Conservation (phyloP, 305 asterid genomes). For the Fraxinus angustifolia region DNA sequence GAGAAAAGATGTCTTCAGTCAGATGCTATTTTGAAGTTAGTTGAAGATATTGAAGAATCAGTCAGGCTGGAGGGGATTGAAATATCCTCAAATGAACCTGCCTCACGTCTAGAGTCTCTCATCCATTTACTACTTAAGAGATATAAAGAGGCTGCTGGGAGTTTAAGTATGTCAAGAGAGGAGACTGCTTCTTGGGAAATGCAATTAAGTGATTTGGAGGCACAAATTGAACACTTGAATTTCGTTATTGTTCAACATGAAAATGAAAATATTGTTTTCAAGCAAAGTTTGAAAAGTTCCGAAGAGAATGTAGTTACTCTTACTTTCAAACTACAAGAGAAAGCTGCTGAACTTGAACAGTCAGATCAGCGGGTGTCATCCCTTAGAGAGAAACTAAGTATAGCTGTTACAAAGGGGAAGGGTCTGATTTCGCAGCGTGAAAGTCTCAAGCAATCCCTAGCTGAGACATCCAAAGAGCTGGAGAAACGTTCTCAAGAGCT, state of each 20-base stretch:
- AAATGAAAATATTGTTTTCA: slow-evolving; percentile 61
- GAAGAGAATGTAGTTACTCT: slow-evolving; percentile 47
- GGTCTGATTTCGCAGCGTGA: slow-evolving; percentile 92
- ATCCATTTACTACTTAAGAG: slow-evolving; percentile 57
- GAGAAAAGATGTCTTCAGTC: slow-evolving; percentile 46
- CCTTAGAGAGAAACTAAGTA: slow-evolving; percentile 91
- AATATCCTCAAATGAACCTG: slow-evolving; percentile 45
- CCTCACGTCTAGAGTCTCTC: slow-evolving; percentile 52
- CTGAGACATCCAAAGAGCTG: slow-evolving; percentile 69
- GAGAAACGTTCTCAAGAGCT: slow-evolving; percentile 76
- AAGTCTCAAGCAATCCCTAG: slow-evolving; percentile 79
- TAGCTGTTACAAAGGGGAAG: slow-evolving; percentile 96
- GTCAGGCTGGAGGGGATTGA: slow-evolving; percentile 46
- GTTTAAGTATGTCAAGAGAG: slow-evolving; percentile 39
- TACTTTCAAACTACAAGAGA: slow-evolving; percentile 53
- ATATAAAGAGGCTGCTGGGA: slow-evolving; percentile 51
- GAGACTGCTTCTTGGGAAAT: slow-evolving; percentile 41
- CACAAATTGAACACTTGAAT: slow-evolving; percentile 56
- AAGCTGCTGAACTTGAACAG: slow-evolving; percentile 70
- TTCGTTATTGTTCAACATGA: slow-evolving; percentile 49
- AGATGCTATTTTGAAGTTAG: slow-evolving; percentile 48
- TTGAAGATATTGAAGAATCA: slow-evolving; percentile 58
- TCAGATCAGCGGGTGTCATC: slow-evolving; percentile 86
- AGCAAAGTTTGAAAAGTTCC: slow-evolving; percentile 61
- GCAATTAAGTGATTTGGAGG: slow-evolving; percentile 53